Evolutionary conservation across 495 filamentous ascomycete species (phyloP).

Genomic region (Peziza echinospora): DNA sequence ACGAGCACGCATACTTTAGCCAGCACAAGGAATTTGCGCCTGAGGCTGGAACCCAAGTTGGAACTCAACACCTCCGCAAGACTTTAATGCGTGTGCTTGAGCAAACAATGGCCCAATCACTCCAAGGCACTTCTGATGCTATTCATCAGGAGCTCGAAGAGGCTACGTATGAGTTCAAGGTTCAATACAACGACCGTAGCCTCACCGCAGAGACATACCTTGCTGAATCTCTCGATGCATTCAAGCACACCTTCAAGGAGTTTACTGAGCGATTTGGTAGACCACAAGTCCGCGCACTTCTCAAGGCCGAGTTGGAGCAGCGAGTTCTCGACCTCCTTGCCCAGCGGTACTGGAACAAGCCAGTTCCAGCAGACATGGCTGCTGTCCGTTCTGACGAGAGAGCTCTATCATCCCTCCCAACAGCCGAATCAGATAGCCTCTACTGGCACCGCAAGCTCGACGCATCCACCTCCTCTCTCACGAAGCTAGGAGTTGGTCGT

Average conservation of each 20-base stretch:
- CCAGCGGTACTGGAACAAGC: slow-evolving; percentile 91
- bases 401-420: slow-evolving; percentile 17
- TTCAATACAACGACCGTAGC: slow-evolving; percentile 94
- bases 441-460: slow-evolving; percentile 94
- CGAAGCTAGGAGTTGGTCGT: slow-evolving; percentile 80
- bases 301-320: slow-evolving; percentile 87
- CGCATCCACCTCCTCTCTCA: slow-evolving; percentile 69
- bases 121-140: slow-evolving; percentile 68
- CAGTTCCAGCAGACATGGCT: slow-evolving; percentile 54
- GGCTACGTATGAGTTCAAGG: slow-evolving; percentile 96
- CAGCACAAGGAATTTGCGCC: slow-evolving; percentile 56
- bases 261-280: slow-evolving; percentile 81
- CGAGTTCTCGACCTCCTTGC: slow-evolving; percentile 88
- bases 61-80: slow-evolving; percentile 68
- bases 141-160: slow-evolving; percentile 93
- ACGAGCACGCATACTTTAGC: slow-evolving; percentile 76
- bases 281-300: slow-evolving; percentile 62
- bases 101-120: slow-evolving; percentile 81
- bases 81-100: slow-evolving; percentile 95
- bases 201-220: slow-evolving; percentile 90
- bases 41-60: slow-evolving; percentile 43
- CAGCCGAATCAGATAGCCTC: slow-evolving; percentile 20
- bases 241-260: slow-evolving; percentile 94
- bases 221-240: slow-evolving; percentile 78
- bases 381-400: slow-evolving; percentile 12